Evolutionary conservation across 2,329 filamentous ascomycete species (phyloP).

Genomic region (Thelonectria discophora): DNA sequence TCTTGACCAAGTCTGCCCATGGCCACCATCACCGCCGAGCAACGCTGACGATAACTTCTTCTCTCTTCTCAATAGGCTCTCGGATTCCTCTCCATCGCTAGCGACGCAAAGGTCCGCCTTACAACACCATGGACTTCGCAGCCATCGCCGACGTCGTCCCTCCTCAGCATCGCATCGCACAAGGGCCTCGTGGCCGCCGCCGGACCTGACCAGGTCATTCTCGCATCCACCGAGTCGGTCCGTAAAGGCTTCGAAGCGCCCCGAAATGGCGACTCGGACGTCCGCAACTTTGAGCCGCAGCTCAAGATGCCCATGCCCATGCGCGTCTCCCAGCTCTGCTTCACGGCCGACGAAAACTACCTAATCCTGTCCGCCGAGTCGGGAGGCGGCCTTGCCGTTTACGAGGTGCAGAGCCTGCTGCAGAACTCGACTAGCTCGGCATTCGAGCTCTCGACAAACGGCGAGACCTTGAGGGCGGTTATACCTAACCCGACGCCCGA

Average conservation of each 20-base stretch:
- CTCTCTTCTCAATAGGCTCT: constrained; percentile 61
- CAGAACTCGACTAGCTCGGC: constrained; percentile 72
- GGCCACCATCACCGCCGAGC: constrained; percentile 6
- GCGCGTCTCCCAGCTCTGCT: constrained; percentile 86
- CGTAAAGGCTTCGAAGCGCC: constrained; percentile 75
- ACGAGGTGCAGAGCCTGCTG: constrained; percentile 75
- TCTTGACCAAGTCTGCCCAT: constrained; percentile 8
- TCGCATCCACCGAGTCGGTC: constrained; percentile 80
- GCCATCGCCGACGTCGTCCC: constrained; percentile 80
- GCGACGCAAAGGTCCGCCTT: constrained; percentile 84
- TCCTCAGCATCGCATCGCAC: constrained; percentile 82
- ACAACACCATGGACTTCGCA: constrained; percentile 80
- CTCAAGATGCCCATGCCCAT: constrained; percentile 75
- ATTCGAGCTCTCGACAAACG: constrained; percentile 81
- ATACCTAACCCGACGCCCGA: constrained; percentile 82
- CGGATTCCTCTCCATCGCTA: constrained; percentile 81
- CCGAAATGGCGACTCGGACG: constrained; percentile 68
- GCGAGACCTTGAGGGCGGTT: constrained; percentile 76
- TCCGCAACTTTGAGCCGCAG: constrained; percentile 77
- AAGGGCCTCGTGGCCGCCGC: constrained; percentile 88
- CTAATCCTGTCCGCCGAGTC: constrained; percentile 84
- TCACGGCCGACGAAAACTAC: constrained; percentile 88
- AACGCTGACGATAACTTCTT: constrained; percentile 36
- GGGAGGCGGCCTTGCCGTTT: constrained; percentile 84
- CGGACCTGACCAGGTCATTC: constrained; percentile 78